phyloP scores from a whole-genome alignment of 148 eudicot genomes.

The Rhododendron vialii region DNA sequence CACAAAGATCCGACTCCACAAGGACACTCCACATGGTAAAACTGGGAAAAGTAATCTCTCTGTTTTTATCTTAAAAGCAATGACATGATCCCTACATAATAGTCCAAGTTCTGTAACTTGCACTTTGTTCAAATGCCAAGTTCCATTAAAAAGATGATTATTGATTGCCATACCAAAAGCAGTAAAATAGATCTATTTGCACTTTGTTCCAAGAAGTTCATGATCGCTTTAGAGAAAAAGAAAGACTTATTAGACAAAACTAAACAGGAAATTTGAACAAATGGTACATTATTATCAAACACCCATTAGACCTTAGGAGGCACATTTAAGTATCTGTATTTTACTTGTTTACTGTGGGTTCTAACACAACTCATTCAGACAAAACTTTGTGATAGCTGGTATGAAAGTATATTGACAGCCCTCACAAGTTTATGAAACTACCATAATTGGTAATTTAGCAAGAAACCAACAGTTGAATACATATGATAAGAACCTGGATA shows the following conservation, averaged over 20 bases:
- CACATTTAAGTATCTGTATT: background rate
- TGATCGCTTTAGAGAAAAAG: too few relatives aligned
- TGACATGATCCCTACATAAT: too few relatives aligned
- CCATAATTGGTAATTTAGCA: background rate
- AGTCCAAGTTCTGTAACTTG: too few relatives aligned
- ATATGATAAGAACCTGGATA: background rate
- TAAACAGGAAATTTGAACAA: background rate
- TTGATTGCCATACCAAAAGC: too few relatives aligned
- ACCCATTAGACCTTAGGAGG: background rate
- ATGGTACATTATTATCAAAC: background rate
- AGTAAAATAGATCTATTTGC: too few relatives aligned
- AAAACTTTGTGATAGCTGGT: background rate
- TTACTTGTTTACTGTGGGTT: background rate
- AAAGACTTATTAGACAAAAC: background rate
- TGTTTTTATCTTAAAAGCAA: too few relatives aligned
- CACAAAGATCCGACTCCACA: conserved; percentile 79
- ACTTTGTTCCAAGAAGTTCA: too few relatives aligned
- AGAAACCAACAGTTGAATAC: background rate
- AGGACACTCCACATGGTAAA: too few relatives aligned
- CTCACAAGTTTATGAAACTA: background rate
- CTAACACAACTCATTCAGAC: background rate
- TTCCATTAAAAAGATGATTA: too few relatives aligned
- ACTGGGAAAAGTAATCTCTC: too few relatives aligned
- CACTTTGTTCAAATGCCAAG: too few relatives aligned
- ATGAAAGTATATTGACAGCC: background rate